Evolutionary conservation across 768 basidiomycete species (phyloP).

Genomic region (Rubroboletus satanas): DNA sequence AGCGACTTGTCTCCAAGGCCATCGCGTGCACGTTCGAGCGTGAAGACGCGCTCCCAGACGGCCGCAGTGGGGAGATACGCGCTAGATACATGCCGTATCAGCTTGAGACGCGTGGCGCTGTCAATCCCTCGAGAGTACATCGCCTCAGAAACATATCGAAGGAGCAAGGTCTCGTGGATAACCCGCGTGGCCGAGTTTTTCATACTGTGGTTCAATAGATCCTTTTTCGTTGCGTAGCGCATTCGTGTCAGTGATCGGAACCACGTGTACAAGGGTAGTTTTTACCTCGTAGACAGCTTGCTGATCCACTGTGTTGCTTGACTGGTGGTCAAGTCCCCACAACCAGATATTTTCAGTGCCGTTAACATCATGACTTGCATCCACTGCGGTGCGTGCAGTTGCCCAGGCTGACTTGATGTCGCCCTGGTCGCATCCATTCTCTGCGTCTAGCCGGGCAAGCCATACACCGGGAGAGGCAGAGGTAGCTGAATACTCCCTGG

Average conservation of each 20-base stretch:
- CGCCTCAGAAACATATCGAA: conserved; percentile 40
- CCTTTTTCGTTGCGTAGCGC: conserved; percentile 28
- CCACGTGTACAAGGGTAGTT: background rate
- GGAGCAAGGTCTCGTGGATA: conserved; percentile 47
- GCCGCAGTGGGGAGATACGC: conserved; percentile 40
- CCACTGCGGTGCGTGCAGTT: conserved; percentile 41
- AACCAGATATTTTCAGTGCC: conserved; percentile 46
- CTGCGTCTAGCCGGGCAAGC: conserved; percentile 48
- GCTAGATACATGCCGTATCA: conserved; percentile 40
- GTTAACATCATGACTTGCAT: conserved; percentile 13
- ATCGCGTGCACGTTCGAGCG: conserved; percentile 21
- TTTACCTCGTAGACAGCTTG: conserved; percentile 35
- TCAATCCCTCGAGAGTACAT: conserved; percentile 21
- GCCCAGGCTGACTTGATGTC: conserved; percentile 38
- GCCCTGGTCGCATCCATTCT: conserved; percentile 28
- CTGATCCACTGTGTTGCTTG: conserved; percentile 16
- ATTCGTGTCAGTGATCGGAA: background rate
- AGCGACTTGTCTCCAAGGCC: conserved; percentile 16
- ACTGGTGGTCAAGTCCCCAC: conserved; percentile 44
- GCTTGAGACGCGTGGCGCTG: conserved; percentile 17
- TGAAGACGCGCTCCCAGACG: conserved; percentile 45
- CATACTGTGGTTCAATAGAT: conserved; percentile 46
- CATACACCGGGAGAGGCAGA: conserved; percentile 45
- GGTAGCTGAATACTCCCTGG: conserved; percentile 45
- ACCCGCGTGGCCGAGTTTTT: conserved; percentile 34